Evolutionary conservation across 2,329 filamentous ascomycete genomes (phyloP).

Genomic region (Fusarium acutatum): DNA sequence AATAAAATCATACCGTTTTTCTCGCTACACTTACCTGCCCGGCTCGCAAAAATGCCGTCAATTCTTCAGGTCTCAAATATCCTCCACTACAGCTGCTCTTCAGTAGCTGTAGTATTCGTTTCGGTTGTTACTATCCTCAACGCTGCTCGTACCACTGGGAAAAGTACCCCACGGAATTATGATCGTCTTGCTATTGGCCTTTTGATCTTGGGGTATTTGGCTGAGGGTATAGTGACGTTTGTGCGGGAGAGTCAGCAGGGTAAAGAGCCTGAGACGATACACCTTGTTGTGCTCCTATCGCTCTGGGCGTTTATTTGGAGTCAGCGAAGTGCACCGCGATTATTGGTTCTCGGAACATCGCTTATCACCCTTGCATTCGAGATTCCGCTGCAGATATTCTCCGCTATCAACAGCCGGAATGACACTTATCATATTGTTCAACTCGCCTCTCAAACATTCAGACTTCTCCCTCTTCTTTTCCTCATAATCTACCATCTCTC

Average conservation of each 20-base stretch:
- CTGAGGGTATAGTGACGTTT: background rate
- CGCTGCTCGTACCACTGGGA: background rate
- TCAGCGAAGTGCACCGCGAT: background rate
- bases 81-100: conserved; percentile 28
- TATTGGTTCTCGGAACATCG: background rate
- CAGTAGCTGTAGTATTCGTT: background rate
- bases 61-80: background rate
- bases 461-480: conserved; percentile 6
- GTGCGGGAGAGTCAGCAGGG: background rate
- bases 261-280: conserved; percentile 5
- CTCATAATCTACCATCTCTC: background rate
- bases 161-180: background rate
- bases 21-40: background rate
- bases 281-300: background rate
- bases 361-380: conserved; percentile 17
- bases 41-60: conserved; percentile 11
- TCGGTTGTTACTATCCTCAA: background rate
- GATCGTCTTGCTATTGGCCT: background rate
- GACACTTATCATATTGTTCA: background rate
- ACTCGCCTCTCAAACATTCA: background rate
- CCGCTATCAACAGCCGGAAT: background rate
- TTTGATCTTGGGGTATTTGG: conserved; percentile 6
- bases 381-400: conserved; percentile 2
- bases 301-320: background rate
- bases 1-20: background rate